These are phyloP conservation scores for Arthroderma uncinatum DNA, from an alignment of 2,329 filamentous ascomycete species.

Conservation along the genomic window DNA sequence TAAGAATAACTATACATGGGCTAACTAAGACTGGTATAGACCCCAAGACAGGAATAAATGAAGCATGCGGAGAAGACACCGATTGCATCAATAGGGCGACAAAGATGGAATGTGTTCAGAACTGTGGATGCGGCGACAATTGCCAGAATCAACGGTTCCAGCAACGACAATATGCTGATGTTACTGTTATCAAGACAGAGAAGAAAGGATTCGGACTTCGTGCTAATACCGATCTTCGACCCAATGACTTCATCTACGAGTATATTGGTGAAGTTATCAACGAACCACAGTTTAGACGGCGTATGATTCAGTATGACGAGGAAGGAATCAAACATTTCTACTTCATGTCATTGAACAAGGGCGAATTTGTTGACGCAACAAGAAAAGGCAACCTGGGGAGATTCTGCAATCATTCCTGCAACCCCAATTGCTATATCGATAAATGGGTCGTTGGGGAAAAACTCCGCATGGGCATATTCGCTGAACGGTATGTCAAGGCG, in stretches of 20 bases:
- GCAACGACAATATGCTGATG: slow-evolving; percentile 74
- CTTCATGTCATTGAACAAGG: slow-evolving; percentile 97
- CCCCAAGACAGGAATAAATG: slow-evolving; percentile 47
- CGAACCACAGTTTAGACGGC: slow-evolving; percentile 74
- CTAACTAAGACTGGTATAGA: slow-evolving; percentile 30
- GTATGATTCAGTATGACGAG: slow-evolving; percentile 86
- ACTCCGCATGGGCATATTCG: slow-evolving; percentile 97
- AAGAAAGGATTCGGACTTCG: slow-evolving; percentile 95
- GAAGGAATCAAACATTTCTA: slow-evolving; percentile 99
- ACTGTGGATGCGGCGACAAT: slow-evolving; percentile 73
- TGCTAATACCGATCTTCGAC: slow-evolving; percentile 61
- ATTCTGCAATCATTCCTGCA: slow-evolving; percentile 98
- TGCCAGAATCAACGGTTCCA: slow-evolving; percentile 96
- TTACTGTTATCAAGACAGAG: slow-evolving; percentile 92
- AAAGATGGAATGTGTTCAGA: slow-evolving; percentile 87
- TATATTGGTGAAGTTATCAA: slow-evolving; percentile 98
- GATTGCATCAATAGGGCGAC: slow-evolving; percentile 98
- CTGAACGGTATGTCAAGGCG: slow-evolving; percentile 67
- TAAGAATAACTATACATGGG: neutral
- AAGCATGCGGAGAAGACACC: slow-evolving; percentile 87
- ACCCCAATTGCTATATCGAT: slow-evolving; percentile 97
- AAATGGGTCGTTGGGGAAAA: slow-evolving; percentile 99
- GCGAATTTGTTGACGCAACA: slow-evolving; percentile 94
- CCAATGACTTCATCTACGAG: slow-evolving; percentile 91
- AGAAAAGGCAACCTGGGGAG: slow-evolving; percentile 91